These are phyloP conservation scores for Schizosaccharomyces octosporus DNA, from an alignment of 805 yeast species.

Conservation along the genomic window DNA sequence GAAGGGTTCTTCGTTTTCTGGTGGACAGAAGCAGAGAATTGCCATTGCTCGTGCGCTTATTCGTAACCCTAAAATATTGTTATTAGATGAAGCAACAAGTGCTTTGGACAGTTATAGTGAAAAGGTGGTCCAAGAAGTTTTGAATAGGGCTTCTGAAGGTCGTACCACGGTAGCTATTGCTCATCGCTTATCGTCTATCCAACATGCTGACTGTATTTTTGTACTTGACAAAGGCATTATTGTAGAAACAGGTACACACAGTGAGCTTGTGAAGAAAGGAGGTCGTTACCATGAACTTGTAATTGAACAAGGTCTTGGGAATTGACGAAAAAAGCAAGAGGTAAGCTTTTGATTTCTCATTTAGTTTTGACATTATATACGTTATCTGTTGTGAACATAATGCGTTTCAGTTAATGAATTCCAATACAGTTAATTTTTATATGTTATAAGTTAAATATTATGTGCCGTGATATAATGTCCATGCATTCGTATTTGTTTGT, in stretches of 20 bases:
- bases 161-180: constrained; percentile 58
- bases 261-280: constrained; percentile 17
- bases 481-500: too few species aligned
- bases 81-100: constrained; percentile 34
- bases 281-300: constrained; percentile 20
- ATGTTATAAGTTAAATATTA: too few species aligned
- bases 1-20: constrained; percentile 29
- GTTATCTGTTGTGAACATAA: too few species aligned
- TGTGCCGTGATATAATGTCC: too few species aligned
- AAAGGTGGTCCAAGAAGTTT: constrained; percentile 37
- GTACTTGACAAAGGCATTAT: constrained; percentile 31
- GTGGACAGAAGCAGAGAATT: constrained; percentile 41
- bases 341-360: too few species aligned
- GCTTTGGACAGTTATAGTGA: constrained; percentile 38
- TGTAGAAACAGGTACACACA: constrained; percentile 25
- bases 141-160: constrained; percentile 29
- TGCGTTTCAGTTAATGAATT: too few species aligned
- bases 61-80: constrained; percentile 28
- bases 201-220: constrained; percentile 26
- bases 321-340: too few species aligned
- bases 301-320: constrained; percentile 12
- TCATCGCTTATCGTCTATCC: constrained; percentile 41
- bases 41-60: constrained; percentile 41
- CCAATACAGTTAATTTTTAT: too few species aligned
- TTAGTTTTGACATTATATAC: too few species aligned